Conservation (phyloP, 371 early-diverging fungal species). For the Mortierella sp. region DNA sequence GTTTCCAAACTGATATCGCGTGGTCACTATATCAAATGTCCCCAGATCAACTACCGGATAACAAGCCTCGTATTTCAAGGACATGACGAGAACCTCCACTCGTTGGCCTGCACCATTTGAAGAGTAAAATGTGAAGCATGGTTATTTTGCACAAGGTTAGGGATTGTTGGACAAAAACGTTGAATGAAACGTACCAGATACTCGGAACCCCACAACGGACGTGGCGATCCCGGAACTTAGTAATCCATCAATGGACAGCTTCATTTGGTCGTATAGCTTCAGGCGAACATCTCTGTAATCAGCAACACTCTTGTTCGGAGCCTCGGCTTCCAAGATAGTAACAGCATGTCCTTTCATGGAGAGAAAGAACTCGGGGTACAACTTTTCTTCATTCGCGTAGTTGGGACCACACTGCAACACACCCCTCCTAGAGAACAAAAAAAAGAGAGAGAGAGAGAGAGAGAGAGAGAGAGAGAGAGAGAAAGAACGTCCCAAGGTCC, state of each 20-base stretch:
- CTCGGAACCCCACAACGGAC: conserved; percentile 17
- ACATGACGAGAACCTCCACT: conserved; percentile 17
- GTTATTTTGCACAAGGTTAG: too few species aligned
- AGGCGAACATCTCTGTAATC: conserved; percentile 22
- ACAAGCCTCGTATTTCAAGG: too few species aligned
- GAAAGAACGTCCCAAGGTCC: too few species aligned
- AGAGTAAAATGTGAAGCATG: background rate
- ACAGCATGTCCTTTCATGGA: conserved; percentile 13
- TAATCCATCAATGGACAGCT: conserved; percentile 19
- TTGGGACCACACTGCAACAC: conserved; percentile 15
- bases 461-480: too few species aligned
- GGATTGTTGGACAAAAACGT: too few species aligned
- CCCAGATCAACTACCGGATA: conserved; percentile 15
- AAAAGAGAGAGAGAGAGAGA: conserved; percentile 4
- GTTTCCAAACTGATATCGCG: conserved; percentile 20
- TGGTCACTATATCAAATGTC: conserved; percentile 13
- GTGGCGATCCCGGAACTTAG: conserved; percentile 13
- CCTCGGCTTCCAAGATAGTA: conserved; percentile 21
- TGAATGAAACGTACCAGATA: too few species aligned
- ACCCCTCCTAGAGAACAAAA: conserved; percentile 6
- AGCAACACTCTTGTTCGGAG: conserved; percentile 8
- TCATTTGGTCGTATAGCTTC: conserved; percentile 26
- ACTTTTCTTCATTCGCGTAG: conserved; percentile 25
- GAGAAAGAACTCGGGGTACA: conserved; percentile 20
- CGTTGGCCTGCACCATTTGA: conserved; percentile 11